Percentiles rank a stretch among this genome's conserved stretches.
These are phyloP conservation scores for Podospora appendiculata DNA, from an alignment of 495 filamentous ascomycete species.

Conservation along the genomic window DNA sequence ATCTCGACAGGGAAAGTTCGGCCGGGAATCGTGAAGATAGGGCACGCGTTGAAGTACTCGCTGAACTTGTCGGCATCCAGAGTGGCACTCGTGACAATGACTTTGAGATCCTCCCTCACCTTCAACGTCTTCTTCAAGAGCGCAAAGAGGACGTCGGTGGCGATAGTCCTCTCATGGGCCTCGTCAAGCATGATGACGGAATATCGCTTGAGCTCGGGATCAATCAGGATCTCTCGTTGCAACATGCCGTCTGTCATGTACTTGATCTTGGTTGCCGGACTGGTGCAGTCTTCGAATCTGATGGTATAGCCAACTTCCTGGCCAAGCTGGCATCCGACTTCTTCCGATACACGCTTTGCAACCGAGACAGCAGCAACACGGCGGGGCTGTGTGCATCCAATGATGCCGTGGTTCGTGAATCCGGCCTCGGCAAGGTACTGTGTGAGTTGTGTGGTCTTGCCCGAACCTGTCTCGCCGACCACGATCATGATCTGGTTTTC, in stretches of 20 bases:
- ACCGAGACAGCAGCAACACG: slow-evolving; percentile 97
- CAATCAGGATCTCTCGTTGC: slow-evolving; percentile 86
- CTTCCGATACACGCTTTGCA: slow-evolving; percentile 91
- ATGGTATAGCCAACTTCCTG: slow-evolving; percentile 96
- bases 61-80: slow-evolving; percentile 97
- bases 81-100: slow-evolving; percentile 95
- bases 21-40: slow-evolving; percentile 94
- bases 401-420: slow-evolving; percentile 81
- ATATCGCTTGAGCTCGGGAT: slow-evolving; percentile 79
- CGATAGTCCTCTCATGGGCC: slow-evolving; percentile 93
- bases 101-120: slow-evolving; percentile 73
- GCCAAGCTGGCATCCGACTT: slow-evolving; percentile 86
- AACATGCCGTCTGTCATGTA: slow-evolving; percentile 99
- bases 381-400: slow-evolving; percentile 94
- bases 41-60: slow-evolving; percentile 86
- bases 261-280: slow-evolving; percentile 87
- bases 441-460: slow-evolving; percentile 94
- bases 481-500: slow-evolving; percentile 92
- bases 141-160: slow-evolving; percentile 92
- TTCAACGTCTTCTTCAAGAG: slow-evolving; percentile 91
- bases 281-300: slow-evolving; percentile 92
- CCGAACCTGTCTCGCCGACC: slow-evolving; percentile 93
- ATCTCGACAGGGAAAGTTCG: slow-evolving; percentile 93
- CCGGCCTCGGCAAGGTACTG: slow-evolving; percentile 93
- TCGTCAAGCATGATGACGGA: slow-evolving; percentile 98